Conservation (phyloP, 2,329 filamentous ascomycete species). For the Xylaria sp. region DNA sequence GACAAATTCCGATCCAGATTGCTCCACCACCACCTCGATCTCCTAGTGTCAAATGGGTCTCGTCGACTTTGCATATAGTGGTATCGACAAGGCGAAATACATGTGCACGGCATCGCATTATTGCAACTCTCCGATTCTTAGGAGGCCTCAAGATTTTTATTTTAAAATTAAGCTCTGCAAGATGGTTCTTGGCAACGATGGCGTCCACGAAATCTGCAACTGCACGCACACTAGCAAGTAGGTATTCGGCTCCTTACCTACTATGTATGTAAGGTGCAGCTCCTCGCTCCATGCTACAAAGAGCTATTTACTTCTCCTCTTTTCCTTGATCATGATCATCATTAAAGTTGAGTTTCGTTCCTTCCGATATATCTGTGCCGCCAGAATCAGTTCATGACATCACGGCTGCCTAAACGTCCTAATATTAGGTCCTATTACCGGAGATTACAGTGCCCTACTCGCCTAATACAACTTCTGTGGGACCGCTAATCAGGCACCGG, state of each 20-base stretch:
- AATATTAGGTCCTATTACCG: slow-evolving; percentile 3
- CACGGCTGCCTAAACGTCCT: slow-evolving; percentile 13
- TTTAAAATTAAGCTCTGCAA: slow-evolving; percentile 32
- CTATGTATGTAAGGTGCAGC: background rate
- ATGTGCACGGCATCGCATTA: slow-evolving; percentile 4
- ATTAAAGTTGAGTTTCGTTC: background rate
- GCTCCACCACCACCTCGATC: slow-evolving; percentile 1
- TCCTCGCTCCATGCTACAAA: background rate
- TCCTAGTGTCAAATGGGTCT: background rate
- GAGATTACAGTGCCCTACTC: slow-evolving; percentile 26
- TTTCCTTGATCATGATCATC: slow-evolving; percentile 2
- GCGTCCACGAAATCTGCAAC: slow-evolving; percentile 1
- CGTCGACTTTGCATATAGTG: background rate
- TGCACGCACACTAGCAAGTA: background rate
- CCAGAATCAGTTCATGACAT: slow-evolving; percentile 24
- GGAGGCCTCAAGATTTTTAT: slow-evolving; percentile 18
- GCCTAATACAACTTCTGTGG: slow-evolving; percentile 9
- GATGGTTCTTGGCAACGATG: slow-evolving; percentile 17
- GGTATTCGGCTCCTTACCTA: background rate
- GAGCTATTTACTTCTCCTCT: background rate
- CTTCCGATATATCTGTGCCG: slow-evolving; percentile 4
- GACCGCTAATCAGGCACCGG: slow-evolving; percentile 20
- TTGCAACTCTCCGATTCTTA: background rate
- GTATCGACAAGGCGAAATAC: slow-evolving; percentile 15
- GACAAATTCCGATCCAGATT: slow-evolving; percentile 29